These are phyloP conservation scores for Trametes cubensis DNA, from an alignment of 768 basidiomycete species.

Conservation along the genomic window DNA sequence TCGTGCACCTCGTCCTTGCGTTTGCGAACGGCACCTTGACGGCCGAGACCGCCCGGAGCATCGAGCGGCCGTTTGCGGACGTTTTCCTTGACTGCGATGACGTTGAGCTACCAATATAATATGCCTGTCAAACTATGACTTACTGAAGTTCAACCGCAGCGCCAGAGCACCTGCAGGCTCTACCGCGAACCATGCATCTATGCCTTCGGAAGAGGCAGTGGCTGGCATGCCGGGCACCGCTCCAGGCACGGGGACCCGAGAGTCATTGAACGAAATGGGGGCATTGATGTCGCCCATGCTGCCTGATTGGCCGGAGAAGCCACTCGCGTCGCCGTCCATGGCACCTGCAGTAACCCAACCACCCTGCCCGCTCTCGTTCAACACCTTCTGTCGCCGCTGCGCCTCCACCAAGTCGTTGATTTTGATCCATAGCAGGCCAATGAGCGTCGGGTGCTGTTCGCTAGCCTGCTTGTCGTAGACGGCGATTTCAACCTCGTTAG, in stretches of 20 bases:
- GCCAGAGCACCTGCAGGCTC: conserved; percentile 96
- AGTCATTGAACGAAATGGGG: conserved; percentile 40
- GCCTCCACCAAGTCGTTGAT: conserved; percentile 95
- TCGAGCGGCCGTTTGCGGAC: conserved; percentile 95
- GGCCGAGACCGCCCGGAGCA: conserved; percentile 87
- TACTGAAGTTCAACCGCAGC: conserved; percentile 89
- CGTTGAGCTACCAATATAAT: conserved; percentile 16
- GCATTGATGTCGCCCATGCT: conserved; percentile 49
- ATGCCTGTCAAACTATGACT: conserved; percentile 36
- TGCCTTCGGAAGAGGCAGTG: conserved; percentile 59
- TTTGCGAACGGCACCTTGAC: conserved; percentile 97
- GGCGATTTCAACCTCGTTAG: conserved; percentile 96
- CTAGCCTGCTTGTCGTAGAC: conserved; percentile 90
- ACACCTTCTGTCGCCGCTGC: conserved; percentile 87
- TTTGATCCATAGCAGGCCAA: conserved; percentile 93
- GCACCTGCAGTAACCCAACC: conserved; percentile 97
- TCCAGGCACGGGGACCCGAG: conserved; percentile 20
- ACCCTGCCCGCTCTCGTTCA: conserved; percentile 81
- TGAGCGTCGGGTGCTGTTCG: conserved; percentile 80
- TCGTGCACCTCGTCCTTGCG: conserved; percentile 98
- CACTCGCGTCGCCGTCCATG: conserved; percentile 65
- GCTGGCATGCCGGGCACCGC: conserved; percentile 20
- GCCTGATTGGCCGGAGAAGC: conserved; percentile 52
- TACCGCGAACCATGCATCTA: conserved; percentile 96
- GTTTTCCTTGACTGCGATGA: conserved; percentile 87